Evolutionary conservation across 2,329 filamentous ascomycete genomes (phyloP), one percentile per base, ranked within the genome.

Genomic region (Venturia carpophila): DNA sequence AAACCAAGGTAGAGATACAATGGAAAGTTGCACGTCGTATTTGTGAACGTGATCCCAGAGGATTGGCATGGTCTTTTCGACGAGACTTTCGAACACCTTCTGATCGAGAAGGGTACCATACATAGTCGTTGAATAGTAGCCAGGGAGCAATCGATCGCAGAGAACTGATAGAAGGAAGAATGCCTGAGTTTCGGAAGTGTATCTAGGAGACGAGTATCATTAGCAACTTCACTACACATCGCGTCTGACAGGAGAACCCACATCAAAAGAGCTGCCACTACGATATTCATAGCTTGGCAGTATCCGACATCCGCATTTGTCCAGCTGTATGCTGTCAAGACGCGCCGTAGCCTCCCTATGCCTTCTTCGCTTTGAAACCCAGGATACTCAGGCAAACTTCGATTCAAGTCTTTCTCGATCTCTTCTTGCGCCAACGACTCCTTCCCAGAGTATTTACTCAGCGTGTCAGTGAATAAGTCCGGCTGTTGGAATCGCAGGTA

Each of bases 231-330:
- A 62, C 15, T 11, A 30, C 34, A 47, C 15, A 30, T 58, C 37
- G 27, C 30, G 19, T 47, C 45, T 60, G 55, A 66, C 69, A 68
- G 30, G 61, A 47, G 69, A 63, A 78, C 82, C 69, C 79, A 87
- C 81, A 99, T 99, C 70, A 99, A 83, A 66, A 99, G 80, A n/a
- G 94, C 94, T 21, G 94, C 94, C 64, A 97, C 93, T 42, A 99
- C 94, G 70, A 99, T 99, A 76, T 99, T 99, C 94, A 99, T 99
- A 68, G 94, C 94, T 77, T 99, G 94, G 75, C 94, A 99, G 77
- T 99, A 99, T 69, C 94, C 94, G 65, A 99, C 92, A 69, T 97
- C 92, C 64, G 90, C 84, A 71, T 99, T 94, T 61, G 88, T 90
- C 94, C 94, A 99, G 77, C 92, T 97, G 79, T 99, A 99, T 5